A percentile compares a stretch with the other conserved stretches of the same genome.
Conservation (phyloP, 148 eudicot species). For the Cornus suecica region DNA sequence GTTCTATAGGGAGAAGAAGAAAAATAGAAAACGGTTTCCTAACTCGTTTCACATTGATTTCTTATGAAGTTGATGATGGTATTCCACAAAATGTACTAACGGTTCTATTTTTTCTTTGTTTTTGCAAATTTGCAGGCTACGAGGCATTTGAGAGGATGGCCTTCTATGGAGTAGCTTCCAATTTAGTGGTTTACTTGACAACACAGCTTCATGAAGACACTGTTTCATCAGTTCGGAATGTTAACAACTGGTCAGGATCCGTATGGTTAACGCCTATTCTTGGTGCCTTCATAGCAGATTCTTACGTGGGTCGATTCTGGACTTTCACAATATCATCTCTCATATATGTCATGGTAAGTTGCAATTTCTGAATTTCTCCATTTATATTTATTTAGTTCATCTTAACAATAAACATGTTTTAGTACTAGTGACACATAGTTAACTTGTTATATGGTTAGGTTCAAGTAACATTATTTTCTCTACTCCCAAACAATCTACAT, state of each 20-base stretch:
- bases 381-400: not conserved
- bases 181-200: slow-evolving; percentile 80
- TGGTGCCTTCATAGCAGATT: slow-evolving; percentile 82
- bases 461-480: not conserved
- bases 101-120: not conserved
- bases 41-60: not conserved
- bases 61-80: not conserved
- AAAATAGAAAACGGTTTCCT: not conserved
- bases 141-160: slow-evolving; percentile 94
- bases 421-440: not conserved
- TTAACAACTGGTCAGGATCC: slow-evolving; percentile 84
- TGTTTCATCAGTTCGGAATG: slow-evolving; percentile 76
- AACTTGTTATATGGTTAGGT: not conserved
- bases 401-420: not conserved
- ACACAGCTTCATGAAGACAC: slow-evolving; percentile 84
- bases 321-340: slow-evolving; percentile 80
- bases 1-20: not conserved
- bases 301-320: slow-evolving; percentile 87
- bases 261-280: slow-evolving; percentile 90
- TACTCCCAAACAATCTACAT: not conserved
- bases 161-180: slow-evolving; percentile 78
- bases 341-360: slow-evolving; percentile 66
- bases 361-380: slow-evolving; percentile 1
- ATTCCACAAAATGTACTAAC: not conserved
- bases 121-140: slow-evolving; percentile 39